These are phyloP conservation scores for Ottelia alismoides DNA, from an alignment of 106 monocot genomes.

Conservation along the genomic window DNA sequence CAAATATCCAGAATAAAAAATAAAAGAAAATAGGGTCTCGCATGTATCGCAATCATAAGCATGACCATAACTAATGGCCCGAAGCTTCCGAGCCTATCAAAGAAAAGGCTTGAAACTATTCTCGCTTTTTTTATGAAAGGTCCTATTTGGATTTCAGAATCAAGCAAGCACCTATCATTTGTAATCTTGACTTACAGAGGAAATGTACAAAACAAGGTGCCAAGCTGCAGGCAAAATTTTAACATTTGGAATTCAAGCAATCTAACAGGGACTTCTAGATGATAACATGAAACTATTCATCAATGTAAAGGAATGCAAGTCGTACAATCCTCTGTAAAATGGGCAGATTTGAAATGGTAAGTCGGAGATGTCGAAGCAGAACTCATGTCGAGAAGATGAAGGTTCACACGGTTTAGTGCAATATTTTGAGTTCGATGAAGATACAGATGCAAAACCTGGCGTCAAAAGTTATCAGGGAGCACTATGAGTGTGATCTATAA, in stretches of 20 bases:
- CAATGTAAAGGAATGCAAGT: conserved; percentile 6
- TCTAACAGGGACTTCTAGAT: no score
- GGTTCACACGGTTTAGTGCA: conserved; percentile 52
- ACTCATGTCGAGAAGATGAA: conserved; percentile 39
- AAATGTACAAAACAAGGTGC: neutral
- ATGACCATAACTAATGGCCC: no score
- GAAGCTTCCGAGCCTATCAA: no score
- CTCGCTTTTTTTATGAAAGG: no score
- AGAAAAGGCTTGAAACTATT: no score
- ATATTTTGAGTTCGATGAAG: conserved; percentile 52
- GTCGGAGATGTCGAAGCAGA: conserved; percentile 49
- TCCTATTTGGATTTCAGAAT: no score
- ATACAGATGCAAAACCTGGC: conserved; percentile 50
- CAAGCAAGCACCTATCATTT: no score
- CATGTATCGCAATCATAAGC: no score
- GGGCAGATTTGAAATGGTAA: conserved; percentile 34
- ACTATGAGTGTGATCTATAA: conserved; percentile 18
- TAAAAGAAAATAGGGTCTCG: neutral
- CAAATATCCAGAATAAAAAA: neutral
- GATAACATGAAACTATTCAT: neutral
- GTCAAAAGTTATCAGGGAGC: conserved; percentile 52
- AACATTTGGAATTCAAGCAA: neutral
- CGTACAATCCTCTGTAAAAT: conserved; percentile 42
- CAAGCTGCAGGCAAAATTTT: no score
- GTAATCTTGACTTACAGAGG: no score